A percentile compares a stretch with the other conserved stretches of the same genome.
These are phyloP conservation scores for Clarireedia monteithiana DNA, from an alignment of 2,329 filamentous ascomycete species.

Conservation along the genomic window DNA sequence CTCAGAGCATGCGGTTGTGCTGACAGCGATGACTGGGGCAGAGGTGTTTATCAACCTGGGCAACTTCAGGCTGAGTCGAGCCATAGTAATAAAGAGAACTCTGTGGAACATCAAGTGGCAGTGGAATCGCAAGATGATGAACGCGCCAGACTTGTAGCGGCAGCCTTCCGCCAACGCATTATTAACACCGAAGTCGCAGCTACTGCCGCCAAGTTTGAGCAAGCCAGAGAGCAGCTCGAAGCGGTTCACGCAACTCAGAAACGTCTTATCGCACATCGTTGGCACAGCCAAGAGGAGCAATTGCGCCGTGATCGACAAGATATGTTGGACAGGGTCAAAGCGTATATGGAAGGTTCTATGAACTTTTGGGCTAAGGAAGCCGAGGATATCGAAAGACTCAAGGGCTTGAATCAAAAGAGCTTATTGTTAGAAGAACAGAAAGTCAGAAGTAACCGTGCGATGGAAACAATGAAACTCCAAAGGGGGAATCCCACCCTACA, in stretches of 20 bases:
- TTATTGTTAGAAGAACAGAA: too few species aligned
- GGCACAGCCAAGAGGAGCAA: too few species aligned
- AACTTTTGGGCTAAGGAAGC: too few species aligned
- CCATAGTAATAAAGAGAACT: slow-evolving; percentile 36
- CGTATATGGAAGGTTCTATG: too few species aligned
- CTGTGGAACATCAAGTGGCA: slow-evolving; percentile 14
- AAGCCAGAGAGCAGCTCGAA: slow-evolving; percentile 32
- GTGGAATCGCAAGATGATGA: slow-evolving; percentile 20
- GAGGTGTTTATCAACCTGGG: slow-evolving; percentile 31
- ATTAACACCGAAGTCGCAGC: slow-evolving; percentile 36
- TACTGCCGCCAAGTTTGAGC: slow-evolving; percentile 34
- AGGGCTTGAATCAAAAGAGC: too few species aligned
- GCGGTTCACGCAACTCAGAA: slow-evolving; percentile 38
- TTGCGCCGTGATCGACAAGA: too few species aligned
- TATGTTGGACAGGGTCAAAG: too few species aligned
- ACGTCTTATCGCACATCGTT: too few species aligned
- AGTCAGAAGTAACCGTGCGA: too few species aligned
- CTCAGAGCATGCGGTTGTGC: slow-evolving; percentile 42
- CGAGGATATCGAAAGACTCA: too few species aligned
- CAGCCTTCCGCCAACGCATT: slow-evolving; percentile 31
- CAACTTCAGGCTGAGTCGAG: slow-evolving; percentile 42
- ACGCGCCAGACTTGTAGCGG: slow-evolving; percentile 31
- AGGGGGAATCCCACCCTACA: too few species aligned
- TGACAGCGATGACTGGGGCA: slow-evolving; percentile 24
- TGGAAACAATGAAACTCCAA: too few species aligned